A percentile compares a stretch with the other conserved stretches of the same genome.
Conservation (phyloP, 257 asterid species). For the Cinchona pubescens region DNA sequence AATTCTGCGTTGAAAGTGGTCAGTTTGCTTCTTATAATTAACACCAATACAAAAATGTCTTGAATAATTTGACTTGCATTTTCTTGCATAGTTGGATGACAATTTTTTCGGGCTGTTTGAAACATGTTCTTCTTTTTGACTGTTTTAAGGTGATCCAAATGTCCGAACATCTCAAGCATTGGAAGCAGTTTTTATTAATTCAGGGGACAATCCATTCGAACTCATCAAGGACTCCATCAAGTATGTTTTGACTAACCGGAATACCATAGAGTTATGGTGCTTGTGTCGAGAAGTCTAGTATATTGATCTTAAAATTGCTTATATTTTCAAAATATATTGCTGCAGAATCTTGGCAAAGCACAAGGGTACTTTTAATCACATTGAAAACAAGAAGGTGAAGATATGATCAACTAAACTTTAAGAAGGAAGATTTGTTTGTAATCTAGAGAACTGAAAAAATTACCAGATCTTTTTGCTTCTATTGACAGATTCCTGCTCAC, state of each 20-base stretch:
- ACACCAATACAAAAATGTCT: neutral
- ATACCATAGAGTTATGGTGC: too few species aligned
- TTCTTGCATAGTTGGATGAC: neutral
- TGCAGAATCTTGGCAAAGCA: conserved; percentile 42
- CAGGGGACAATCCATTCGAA: conserved; percentile 52
- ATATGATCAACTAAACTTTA: too few species aligned
- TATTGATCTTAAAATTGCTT: neutral
- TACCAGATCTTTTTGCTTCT: neutral
- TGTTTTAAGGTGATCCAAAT: conserved; percentile 34
- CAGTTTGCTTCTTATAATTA: neutral
- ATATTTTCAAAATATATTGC: too few species aligned
- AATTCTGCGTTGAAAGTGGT: conserved; percentile 70
- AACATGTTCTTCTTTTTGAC: neutral
- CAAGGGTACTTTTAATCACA: conserved; percentile 42
- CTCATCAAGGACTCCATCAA: conserved; percentile 45
- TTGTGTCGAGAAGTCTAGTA: neutral
- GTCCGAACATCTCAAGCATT: conserved; percentile 37
- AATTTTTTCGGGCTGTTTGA: neutral
- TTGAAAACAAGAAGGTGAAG: conserved; percentile 39
- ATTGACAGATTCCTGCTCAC: conserved; percentile 38
- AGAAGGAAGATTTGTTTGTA: neutral
- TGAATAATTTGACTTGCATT: too few species aligned
- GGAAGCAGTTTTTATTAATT: conserved; percentile 43
- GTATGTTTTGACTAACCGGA: conserved; percentile 14
- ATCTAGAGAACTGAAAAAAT: neutral